A percentile compares a stretch with the other conserved stretches of the same genome.
phyloP scores from a whole-genome alignment of 208 protist species.

The Crithidia expoeki region DNA sequence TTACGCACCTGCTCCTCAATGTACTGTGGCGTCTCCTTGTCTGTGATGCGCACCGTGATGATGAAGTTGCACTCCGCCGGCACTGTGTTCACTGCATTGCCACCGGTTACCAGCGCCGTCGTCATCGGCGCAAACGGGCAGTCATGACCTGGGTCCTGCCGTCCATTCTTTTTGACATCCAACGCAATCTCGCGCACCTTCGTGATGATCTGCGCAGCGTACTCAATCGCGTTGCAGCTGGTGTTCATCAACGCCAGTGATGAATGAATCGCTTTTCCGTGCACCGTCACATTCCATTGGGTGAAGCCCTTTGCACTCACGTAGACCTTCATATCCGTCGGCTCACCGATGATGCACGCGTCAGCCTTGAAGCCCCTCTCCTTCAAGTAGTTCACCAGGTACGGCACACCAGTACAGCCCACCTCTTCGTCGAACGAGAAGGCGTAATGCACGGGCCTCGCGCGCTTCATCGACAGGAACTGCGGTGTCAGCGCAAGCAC shows the following conservation, averaged over 20 bases:
- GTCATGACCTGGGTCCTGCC: slow-evolving; percentile 8
- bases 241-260: slow-evolving; percentile 46
- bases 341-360: slow-evolving; percentile 15
- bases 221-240: slow-evolving; percentile 45
- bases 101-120: slow-evolving; percentile 3
- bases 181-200: slow-evolving; percentile 38
- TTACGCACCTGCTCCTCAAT: slow-evolving; percentile 36
- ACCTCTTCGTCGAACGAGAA: slow-evolving; percentile 59
- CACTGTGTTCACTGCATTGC: slow-evolving; percentile 32
- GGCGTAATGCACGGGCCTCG: slow-evolving; percentile 56
- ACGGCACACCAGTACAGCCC: slow-evolving; percentile 38
- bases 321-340: slow-evolving; percentile 21
- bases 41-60: slow-evolving; percentile 47
- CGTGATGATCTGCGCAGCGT: too few species aligned
- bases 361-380: slow-evolving; percentile 39
- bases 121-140: slow-evolving; percentile 5
- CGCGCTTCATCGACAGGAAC: slow-evolving; percentile 44
- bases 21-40: slow-evolving; percentile 22
- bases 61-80: slow-evolving; percentile 51
- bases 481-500: slow-evolving; percentile 42
- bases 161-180: slow-evolving; percentile 31
- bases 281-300: slow-evolving; percentile 34
- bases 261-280: slow-evolving; percentile 54
- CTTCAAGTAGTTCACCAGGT: slow-evolving; percentile 37
- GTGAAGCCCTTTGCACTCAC: slow-evolving; percentile 33